Percentiles rank a stretch among this genome's conserved stretches.
Conservation (phyloP, 1,139 yeast species). For the Saccharomyces pastorianus region DNA sequence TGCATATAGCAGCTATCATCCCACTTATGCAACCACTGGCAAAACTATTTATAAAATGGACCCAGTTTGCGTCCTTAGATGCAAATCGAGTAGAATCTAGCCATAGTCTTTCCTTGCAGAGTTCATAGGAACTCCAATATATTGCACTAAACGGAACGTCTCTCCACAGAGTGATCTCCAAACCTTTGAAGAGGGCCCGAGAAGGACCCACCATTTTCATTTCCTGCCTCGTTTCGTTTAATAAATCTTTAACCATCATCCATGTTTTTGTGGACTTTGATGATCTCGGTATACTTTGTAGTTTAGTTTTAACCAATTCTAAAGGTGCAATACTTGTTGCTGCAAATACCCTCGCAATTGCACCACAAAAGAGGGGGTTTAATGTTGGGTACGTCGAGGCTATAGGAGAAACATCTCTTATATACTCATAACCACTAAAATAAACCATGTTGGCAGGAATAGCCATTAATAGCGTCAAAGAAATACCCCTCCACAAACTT, state of each 20-base stretch:
- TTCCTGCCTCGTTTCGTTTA: conserved; percentile 50
- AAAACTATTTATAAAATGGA: conserved; percentile 65
- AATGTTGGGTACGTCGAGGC: conserved; percentile 37
- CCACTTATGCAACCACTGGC: conserved; percentile 83
- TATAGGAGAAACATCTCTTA: conserved; percentile 68
- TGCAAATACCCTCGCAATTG: conserved; percentile 72
- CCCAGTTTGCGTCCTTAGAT: conserved; percentile 35
- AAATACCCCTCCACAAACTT: conserved; percentile 85
- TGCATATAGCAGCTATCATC: conserved; percentile 69
- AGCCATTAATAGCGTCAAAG: conserved; percentile 79
- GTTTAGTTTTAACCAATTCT: conserved; percentile 77
- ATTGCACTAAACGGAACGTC: conserved; percentile 96
- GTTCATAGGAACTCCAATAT: conserved; percentile 85
- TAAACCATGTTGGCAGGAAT: conserved; percentile 89
- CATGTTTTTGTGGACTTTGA: conserved; percentile 27
- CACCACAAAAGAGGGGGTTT: conserved; percentile 82
- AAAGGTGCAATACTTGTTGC: conserved; percentile 84
- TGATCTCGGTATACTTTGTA: conserved; percentile 70
- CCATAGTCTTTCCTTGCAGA: conserved; percentile 29
- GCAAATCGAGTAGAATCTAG: conserved; percentile 6
- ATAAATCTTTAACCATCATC: conserved; percentile 39
- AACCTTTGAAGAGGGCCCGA: conserved; percentile 67
- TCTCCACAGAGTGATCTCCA: conserved; percentile 85
- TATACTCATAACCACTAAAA: conserved; percentile 85
- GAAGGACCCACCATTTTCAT: conserved; percentile 48